These are phyloP conservation scores for Udeniomyces megalosporus DNA, from an alignment of 768 basidiomycete genomes.

Conservation along the genomic window DNA sequence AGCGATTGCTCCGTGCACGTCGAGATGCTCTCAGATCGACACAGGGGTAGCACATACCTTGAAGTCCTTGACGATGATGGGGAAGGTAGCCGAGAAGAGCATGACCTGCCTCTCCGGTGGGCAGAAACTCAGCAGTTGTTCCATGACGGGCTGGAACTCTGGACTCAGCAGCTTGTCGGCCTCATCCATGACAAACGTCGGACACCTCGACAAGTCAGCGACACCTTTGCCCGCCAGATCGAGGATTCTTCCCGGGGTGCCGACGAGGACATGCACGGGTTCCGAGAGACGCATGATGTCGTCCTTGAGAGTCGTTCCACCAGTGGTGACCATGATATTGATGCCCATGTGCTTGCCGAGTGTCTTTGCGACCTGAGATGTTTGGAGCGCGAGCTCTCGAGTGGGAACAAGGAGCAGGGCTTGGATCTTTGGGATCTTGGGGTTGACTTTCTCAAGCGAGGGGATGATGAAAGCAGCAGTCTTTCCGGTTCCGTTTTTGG, in stretches of 20 bases:
- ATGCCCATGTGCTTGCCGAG: constrained; percentile 89
- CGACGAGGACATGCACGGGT: constrained; percentile 85
- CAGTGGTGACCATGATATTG: constrained; percentile 98
- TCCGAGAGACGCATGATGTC: constrained; percentile 86
- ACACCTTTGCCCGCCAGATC: constrained; percentile 86
- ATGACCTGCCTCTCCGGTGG: constrained; percentile 83
- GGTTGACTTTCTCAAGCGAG: constrained; percentile 78
- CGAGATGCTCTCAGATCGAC: neutral
- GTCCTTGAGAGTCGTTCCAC: constrained; percentile 93
- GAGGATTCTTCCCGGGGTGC: constrained; percentile 88
- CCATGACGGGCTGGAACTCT: constrained; percentile 97
- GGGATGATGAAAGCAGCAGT: constrained; percentile 99
- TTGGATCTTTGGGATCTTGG: constrained; percentile 73
- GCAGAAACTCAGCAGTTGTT: constrained; percentile 74
- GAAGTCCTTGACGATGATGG: constrained; percentile 97
- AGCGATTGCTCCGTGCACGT: neutral
- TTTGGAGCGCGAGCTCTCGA: constrained; percentile 95
- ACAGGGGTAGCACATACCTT: constrained; percentile 42
- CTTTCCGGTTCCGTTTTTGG: constrained; percentile 63
- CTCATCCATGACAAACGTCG: constrained; percentile 98
- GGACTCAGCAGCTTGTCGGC: constrained; percentile 94
- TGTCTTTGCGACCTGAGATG: constrained; percentile 94
- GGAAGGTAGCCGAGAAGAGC: constrained; percentile 98
- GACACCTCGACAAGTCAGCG: constrained; percentile 84
- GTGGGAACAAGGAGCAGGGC: constrained; percentile 92